Base-by-base conservation (phyloP, 2,329 filamentous ascomycete species). In the Sclerotinia subarctica region DNA sequence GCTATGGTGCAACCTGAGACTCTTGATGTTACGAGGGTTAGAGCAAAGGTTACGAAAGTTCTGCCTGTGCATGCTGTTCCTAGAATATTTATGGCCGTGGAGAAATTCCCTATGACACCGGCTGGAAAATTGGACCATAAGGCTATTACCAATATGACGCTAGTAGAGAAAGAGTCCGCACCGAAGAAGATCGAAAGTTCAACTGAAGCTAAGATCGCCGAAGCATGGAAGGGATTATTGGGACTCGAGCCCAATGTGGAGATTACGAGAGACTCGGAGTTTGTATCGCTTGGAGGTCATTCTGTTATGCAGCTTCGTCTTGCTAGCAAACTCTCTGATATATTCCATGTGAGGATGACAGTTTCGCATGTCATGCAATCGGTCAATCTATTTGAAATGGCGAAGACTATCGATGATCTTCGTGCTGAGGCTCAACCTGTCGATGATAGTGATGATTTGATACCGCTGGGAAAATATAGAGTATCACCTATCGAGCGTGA, bases 71-170 rank as follows among this genome's bases (percentile, higher is more conserved):
- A 77, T 66, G 73, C 75, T 5, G 54, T 78, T 17, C 78, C 78
- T 15, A 64, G 69, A 5, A 46, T 70, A 10, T 74, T 79, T 2
- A 35, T 70, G 1, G 64, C 73, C 5, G 72, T 76, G 2, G 69
- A 74, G 0, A 53, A 69, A 21, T 74, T 80, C 24, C 78, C 78
- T 11, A 73, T 72, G 68, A 79, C 77, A 1, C 38, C 66, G 8
- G 70, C 70, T 35, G 76, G 76, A 3, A 80, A 80, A 67, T 57
- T 78, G 0, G 77, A 80, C 68, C 78, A 78, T 67, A 77, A 74
- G 26, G 71, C 70, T 21, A 71, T 79, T 44, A 49, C 42, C 42
- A 57, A 24, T 4, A 35, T 59, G 42, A 58, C 51, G 7, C 17
- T 59, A 11, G 35, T 15, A 10, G 29, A 54, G 19, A 42, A 46